Conservation (phyloP, 208 protist genomes). For the Plasmodiophora brassicae region DNA sequence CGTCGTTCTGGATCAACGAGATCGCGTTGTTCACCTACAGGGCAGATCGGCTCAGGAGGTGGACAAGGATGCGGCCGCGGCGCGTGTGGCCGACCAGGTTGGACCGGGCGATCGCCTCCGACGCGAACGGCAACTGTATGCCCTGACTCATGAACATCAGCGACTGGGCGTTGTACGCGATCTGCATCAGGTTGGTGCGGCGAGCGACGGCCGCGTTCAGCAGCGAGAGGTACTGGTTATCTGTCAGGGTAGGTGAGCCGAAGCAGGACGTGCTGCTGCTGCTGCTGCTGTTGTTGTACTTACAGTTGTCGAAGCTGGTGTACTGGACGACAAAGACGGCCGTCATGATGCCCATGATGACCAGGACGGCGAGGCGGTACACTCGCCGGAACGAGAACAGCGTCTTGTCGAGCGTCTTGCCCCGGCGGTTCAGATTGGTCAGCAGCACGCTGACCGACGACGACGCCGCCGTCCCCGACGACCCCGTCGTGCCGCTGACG, state of each 20-base stretch:
- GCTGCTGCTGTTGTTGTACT: no score
- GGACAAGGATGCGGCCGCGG: neutral
- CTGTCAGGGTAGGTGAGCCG: neutral
- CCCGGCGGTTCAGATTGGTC: neutral
- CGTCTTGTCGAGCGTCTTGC: neutral
- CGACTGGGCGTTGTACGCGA: neutral
- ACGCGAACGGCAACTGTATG: neutral
- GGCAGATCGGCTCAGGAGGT: no score
- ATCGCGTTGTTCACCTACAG: neutral
- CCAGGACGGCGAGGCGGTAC: neutral
- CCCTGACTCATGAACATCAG: neutral
- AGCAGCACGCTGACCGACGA: neutral
- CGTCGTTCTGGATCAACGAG: neutral
- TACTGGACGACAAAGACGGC: neutral
- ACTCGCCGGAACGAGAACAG: neutral
- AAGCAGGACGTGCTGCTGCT: no score
- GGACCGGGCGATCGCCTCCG: neutral
- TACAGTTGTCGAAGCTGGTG: neutral
- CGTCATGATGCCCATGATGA: neutral
- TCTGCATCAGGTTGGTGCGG: neutral
- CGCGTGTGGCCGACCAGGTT: neutral
- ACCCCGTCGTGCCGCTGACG: neutral
- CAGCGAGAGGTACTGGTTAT: neutral
- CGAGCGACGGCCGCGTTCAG: neutral
- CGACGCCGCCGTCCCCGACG: neutral